Base-by-base conservation (phyloP, 177 flowering plant species). In the Vitis hybrid region DNA sequence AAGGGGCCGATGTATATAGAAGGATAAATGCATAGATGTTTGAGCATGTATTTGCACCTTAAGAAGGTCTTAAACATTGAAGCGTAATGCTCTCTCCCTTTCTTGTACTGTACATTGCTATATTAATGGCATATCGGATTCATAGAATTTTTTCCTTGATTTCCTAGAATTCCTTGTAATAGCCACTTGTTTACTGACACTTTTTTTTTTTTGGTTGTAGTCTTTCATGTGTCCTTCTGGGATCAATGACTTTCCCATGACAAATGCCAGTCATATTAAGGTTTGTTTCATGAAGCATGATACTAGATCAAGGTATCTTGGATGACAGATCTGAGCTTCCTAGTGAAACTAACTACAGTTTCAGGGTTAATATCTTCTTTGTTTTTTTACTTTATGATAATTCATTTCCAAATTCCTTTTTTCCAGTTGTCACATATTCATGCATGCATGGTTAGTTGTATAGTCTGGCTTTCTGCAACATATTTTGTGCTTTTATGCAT, bases 221-320 rank as follows among this genome's bases (percentile, higher is more conserved):
- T 96, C 99, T 68, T 96, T 96, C 75, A 96, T 96, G 99, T 91
- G 97, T 69, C 99, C 99, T 70, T 96, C 99, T 13, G 99, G 99
- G 72, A 96, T 96, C 79, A 83, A 91, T 69, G 99, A 96, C 82
- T 96, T 96, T 56, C 99, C 99, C 67, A 96, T 96, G 99, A 94
- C 99, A 69, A 85, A 89, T 73, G 56, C 79, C 72, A 86, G 72
- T 68, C 99, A 96, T 72, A 96, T 96, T 70, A 91, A 92, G 98
- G 99, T 96, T 62, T 69, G 84, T 67, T 72, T 16, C 54, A n/a
- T 52, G 55, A 67, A 19, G 8, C 18, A 30, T 52, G 55, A 32
- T 65, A 66, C 15, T 1, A 16, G 27, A 55, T 59, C n/a, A 54
- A n/a, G 40, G 2, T 46, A 67, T 12, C 50, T 19, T 15, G 6